Evolutionary conservation across 805 yeast species (phyloP).

Genomic region (Candida schatavii): DNA sequence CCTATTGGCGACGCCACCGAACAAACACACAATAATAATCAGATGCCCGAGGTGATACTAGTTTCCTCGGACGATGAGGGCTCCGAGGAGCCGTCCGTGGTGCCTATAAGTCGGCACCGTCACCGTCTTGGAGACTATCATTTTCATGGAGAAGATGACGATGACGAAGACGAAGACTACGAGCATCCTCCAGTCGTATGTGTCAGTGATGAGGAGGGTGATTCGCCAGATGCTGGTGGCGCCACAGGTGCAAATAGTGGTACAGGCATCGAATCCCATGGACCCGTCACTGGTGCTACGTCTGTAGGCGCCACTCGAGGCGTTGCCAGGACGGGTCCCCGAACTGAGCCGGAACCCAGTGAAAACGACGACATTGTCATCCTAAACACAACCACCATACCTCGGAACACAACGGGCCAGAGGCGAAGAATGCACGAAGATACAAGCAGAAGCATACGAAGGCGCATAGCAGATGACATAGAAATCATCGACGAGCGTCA

Average conservation of each 20-base stretch:
- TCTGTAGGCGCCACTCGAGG: too few species aligned
- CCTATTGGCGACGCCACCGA: not conserved
- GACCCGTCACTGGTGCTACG: too few species aligned
- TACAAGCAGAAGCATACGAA: slow-evolving; percentile 6
- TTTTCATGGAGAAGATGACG: not conserved
- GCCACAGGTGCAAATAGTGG: too few species aligned
- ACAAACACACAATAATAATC: not conserved
- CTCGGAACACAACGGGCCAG: not conserved
- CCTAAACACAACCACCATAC: not conserved
- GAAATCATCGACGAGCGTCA: slow-evolving; percentile 20
- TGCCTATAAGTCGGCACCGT: not conserved
- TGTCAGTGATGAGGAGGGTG: slow-evolving; percentile 9
- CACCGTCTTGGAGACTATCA: not conserved
- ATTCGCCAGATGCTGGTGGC: slow-evolving; percentile 1
- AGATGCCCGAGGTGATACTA: slow-evolving; percentile 1
- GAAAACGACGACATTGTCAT: slow-evolving; percentile 6
- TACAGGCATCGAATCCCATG: too few species aligned
- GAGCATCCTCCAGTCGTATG: slow-evolving; percentile 8
- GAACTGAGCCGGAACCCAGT: too few species aligned
- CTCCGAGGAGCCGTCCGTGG: not conserved
- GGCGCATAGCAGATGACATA: slow-evolving; percentile 17
- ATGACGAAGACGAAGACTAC: not conserved
- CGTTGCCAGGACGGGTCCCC: too few species aligned
- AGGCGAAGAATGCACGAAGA: not conserved
- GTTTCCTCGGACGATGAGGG: slow-evolving; percentile 3